A percentile compares a stretch with the other conserved stretches of the same genome.
These are phyloP conservation scores for Thecaphora thlaspeos DNA, from an alignment of 1,284 basidiomycete species.

Conservation along the genomic window DNA sequence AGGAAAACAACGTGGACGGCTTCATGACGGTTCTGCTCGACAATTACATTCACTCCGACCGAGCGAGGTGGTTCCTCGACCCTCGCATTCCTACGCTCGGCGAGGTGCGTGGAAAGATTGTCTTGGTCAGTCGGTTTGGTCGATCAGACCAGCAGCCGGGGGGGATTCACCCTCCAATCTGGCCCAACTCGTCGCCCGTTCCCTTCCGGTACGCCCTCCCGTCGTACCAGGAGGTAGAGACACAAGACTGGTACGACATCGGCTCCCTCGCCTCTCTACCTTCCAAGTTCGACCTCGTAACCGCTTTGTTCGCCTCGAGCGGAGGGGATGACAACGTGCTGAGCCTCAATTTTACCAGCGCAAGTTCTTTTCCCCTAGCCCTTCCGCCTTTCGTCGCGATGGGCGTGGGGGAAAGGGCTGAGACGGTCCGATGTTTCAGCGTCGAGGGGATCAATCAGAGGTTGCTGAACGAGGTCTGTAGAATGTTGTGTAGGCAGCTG, in stretches of 20 bases:
- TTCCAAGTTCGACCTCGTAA: conserved; percentile 26
- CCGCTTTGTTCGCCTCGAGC: conserved; percentile 5
- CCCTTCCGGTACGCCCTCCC: conserved; percentile 26
- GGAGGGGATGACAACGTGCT: conserved; percentile 11
- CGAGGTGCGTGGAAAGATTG: conserved; percentile 31
- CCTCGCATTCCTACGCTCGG: conserved; percentile 25
- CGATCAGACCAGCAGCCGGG: conserved; percentile 20
- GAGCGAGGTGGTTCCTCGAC: conserved; percentile 25
- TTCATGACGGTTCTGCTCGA: conserved; percentile 18
- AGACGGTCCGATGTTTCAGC: conserved; percentile 7
- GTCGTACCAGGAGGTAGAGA: conserved; percentile 6
- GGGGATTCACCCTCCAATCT: conserved; percentile 43
- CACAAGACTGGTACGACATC: conserved; percentile 48
- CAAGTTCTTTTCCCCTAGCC: conserved; percentile 25
- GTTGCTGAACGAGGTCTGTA: conserved; percentile 12
- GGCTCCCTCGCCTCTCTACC: conserved; percentile 16
- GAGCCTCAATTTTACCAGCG: conserved; percentile 32
- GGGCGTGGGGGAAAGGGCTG: conserved; percentile 11
- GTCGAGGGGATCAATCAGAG: conserved; percentile 22
- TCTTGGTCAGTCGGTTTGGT: conserved; percentile 37
- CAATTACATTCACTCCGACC: not conserved
- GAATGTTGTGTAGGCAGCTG: conserved; percentile 13
- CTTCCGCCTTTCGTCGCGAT: conserved; percentile 34
- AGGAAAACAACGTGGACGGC: conserved; percentile 24
- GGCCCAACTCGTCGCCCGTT: conserved; percentile 25